Conservation (phyloP, 805 yeast species). For the Kodamaea restingae region DNA sequence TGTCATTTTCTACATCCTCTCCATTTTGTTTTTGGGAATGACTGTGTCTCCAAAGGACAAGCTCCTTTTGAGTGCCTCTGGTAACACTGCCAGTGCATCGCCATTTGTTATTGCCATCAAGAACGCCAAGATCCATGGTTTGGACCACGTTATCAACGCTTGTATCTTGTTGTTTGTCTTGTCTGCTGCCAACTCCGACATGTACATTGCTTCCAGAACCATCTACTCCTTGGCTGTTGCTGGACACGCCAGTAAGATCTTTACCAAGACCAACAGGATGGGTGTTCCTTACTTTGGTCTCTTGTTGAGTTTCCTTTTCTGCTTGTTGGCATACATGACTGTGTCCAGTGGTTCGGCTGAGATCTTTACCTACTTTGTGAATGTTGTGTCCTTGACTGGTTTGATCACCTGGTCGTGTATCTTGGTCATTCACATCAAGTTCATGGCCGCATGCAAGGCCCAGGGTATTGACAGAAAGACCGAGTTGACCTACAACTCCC, state of each 20-base stretch:
- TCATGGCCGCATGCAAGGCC: constrained; percentile 59
- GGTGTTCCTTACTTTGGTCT: constrained; percentile 72
- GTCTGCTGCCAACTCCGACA: constrained; percentile 77
- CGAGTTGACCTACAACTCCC: constrained; percentile 57
- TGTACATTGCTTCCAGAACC: constrained; percentile 74
- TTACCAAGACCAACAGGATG: constrained; percentile 55
- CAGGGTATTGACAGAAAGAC: constrained; percentile 57
- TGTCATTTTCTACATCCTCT: constrained; percentile 55
- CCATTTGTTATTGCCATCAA: constrained; percentile 83
- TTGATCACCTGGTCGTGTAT: constrained; percentile 73
- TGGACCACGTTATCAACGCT: constrained; percentile 75
- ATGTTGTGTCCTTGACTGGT: constrained; percentile 73
- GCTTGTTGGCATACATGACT: constrained; percentile 68
- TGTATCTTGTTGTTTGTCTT: constrained; percentile 73
- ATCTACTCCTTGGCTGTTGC: constrained; percentile 67
- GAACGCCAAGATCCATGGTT: constrained; percentile 56
- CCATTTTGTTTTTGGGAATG: constrained; percentile 64
- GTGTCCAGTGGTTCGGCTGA: constrained; percentile 52
- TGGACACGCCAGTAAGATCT: constrained; percentile 68
- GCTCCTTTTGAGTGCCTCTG: constrained; percentile 46
- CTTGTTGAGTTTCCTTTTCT: constrained; percentile 47
- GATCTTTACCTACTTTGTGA: constrained; percentile 66
- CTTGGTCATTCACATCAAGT: constrained; percentile 61
- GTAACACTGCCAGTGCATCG: constrained; percentile 65
- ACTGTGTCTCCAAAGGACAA: constrained; percentile 60